Percentiles rank a stretch among this genome's conserved stretches.
Evolutionary conservation across 495 filamentous ascomycete species (phyloP).

Genomic region (Penicillium diatomitis): DNA sequence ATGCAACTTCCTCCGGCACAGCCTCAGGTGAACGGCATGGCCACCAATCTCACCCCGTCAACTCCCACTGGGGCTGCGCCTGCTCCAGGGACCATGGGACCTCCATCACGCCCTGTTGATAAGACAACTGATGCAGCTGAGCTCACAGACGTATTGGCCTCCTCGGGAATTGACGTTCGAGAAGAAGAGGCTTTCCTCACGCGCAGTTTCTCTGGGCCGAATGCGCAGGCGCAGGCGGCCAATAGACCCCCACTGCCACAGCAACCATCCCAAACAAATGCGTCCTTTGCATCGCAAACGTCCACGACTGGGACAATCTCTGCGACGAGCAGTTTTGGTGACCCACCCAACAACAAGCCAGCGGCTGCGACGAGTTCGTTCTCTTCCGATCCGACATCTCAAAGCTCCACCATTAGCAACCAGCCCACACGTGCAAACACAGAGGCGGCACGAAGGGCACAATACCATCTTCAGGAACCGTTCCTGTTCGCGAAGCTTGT

Average conservation of each 20-base stretch:
- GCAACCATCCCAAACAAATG: constrained; percentile 31
- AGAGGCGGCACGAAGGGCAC: constrained; percentile 34
- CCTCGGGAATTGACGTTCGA: constrained; percentile 71
- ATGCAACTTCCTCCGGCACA: constrained; percentile 31
- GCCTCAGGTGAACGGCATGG: constrained; percentile 24
- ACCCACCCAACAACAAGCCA: constrained; percentile 26
- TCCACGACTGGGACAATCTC: constrained; percentile 30
- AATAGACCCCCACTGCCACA: constrained; percentile 33
- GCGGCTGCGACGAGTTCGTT: constrained; percentile 25
- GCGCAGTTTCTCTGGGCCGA: constrained; percentile 46
- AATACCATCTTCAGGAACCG: constrained; percentile 49
- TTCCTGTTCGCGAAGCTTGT: constrained; percentile 46
- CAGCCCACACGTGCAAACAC: constrained; percentile 35
- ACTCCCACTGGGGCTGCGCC: constrained; percentile 25
- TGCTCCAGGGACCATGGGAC: constrained; percentile 61
- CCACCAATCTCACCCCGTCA: constrained; percentile 25
- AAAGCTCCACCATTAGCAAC: constrained; percentile 26
- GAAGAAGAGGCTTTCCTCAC: constrained; percentile 72
- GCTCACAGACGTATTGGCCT: constrained; percentile 66
- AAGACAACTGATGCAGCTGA: constrained; percentile 61
- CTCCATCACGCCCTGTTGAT: constrained; percentile 64
- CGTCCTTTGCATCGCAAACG: constrained; percentile 34
- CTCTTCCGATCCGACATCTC: constrained; percentile 23
- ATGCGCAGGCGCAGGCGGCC: constrained; percentile 32
- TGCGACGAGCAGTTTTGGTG: constrained; percentile 30